Evolutionary conservation across 1,139 yeast genomes (phyloP).

Genomic region (Geotrichum macrosporum): DNA sequence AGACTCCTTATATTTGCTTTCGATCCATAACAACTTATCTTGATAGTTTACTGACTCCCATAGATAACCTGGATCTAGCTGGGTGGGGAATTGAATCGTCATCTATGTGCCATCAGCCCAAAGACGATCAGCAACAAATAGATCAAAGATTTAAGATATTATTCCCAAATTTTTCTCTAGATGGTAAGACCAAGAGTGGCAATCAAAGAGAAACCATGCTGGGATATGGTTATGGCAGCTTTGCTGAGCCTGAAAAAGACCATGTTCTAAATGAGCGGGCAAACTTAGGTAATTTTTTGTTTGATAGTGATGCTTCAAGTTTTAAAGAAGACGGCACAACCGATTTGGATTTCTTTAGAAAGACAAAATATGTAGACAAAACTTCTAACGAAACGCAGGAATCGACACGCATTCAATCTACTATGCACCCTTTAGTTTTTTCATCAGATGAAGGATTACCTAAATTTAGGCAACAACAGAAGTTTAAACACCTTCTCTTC

Average conservation of each 20-base stretch:
- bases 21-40: background rate
- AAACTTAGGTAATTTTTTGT: too few relatives aligned
- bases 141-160: background rate
- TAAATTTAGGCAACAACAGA: conserved; percentile 25
- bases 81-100: background rate
- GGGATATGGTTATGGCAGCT: background rate
- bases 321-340: too few relatives aligned
- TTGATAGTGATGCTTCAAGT: too few relatives aligned
- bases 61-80: background rate
- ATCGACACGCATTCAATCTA: conserved; percentile 13
- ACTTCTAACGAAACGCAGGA: background rate
- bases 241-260: background rate
- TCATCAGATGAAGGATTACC: conserved; percentile 23
- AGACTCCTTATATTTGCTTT: background rate
- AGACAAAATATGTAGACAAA: background rate
- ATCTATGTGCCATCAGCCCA: background rate
- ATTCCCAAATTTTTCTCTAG: too few relatives aligned
- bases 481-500: conserved; percentile 30
- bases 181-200: too few relatives aligned
- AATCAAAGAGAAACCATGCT: background rate
- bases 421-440: conserved; percentile 26
- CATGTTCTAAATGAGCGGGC: too few relatives aligned
- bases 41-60: background rate
- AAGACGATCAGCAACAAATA: background rate
- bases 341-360: background rate